Evolutionary conservation across 176 grass and related monocot genomes (phyloP).

Genomic region (Tillandsia leiboldiana): DNA sequence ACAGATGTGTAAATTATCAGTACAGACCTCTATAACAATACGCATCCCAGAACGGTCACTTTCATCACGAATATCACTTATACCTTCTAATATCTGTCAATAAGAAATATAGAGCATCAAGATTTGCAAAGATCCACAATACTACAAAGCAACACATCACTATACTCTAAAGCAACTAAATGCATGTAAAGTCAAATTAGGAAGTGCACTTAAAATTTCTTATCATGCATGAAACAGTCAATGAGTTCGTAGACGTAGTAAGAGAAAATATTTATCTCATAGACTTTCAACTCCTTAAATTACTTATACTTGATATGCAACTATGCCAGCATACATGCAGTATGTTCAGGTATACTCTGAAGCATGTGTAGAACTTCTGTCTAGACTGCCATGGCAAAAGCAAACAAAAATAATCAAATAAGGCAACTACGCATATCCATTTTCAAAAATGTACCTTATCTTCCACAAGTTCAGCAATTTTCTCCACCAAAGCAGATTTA

Average conservation of each 20-base stretch:
- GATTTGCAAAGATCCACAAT: background rate
- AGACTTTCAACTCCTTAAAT: too few relatives aligned
- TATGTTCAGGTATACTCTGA: too few relatives aligned
- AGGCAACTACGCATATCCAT: background rate
- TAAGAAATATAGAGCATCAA: too few relatives aligned
- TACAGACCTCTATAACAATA: conserved; percentile 86
- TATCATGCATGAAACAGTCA: too few relatives aligned
- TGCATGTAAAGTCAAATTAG: too few relatives aligned
- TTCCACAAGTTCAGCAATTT: conserved; percentile 92
- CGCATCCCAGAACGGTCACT: conserved; percentile 96
- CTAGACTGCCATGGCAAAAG: background rate
- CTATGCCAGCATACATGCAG: too few relatives aligned
- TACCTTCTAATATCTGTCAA: conserved; percentile 75
- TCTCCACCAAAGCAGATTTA: conserved; percentile 80
- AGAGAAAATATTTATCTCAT: too few relatives aligned
- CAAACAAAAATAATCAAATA: background rate
- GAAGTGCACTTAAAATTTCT: too few relatives aligned
- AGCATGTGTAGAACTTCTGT: background rate
- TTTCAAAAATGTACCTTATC: conserved; percentile 50
- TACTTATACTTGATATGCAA: too few relatives aligned
- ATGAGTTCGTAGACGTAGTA: too few relatives aligned
- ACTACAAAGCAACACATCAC: background rate
- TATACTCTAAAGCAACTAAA: background rate
- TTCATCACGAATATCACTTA: conserved; percentile 96
- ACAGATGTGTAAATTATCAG: conserved; percentile 12